Evolutionary conservation across 2,329 filamentous ascomycete species (phyloP).

Genomic region (Apiospora saccharicola): DNA sequence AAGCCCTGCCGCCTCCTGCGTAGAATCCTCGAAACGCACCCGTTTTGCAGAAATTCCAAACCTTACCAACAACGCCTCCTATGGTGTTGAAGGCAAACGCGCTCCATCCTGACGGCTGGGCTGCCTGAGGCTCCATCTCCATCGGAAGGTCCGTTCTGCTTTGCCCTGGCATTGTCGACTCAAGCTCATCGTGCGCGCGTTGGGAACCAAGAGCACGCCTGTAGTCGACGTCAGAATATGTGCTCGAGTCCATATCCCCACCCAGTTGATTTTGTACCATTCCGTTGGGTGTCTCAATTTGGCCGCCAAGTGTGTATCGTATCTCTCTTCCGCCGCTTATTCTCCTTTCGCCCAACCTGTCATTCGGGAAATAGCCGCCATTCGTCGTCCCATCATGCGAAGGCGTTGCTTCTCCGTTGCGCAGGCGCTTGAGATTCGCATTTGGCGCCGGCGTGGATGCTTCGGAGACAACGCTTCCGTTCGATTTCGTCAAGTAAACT

Average conservation of each 20-base stretch:
- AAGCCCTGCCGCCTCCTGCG: constrained; percentile 81
- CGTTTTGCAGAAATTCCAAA: constrained; percentile 83
- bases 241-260: constrained; percentile 56
- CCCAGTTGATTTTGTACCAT: constrained; percentile 40
- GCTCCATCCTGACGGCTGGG: constrained; percentile 57
- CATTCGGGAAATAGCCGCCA: constrained; percentile 39
- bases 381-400: constrained; percentile 43
- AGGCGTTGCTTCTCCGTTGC: constrained; percentile 42
- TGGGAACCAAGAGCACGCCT: constrained; percentile 60
- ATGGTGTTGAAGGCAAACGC: constrained; percentile 67
- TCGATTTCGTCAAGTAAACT: constrained; percentile 48
- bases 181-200: constrained; percentile 46
- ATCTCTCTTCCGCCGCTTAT: constrained; percentile 33
- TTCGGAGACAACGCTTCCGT: constrained; percentile 49
- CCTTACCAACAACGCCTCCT: constrained; percentile 74
- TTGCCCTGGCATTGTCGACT: constrained; percentile 42
- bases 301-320: constrained; percentile 60
- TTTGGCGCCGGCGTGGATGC: constrained; percentile 41
- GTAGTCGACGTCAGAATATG: constrained; percentile 65
- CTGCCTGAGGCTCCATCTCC: constrained; percentile 33
- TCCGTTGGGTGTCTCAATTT: constrained; percentile 57
- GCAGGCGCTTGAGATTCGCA: constrained; percentile 56
- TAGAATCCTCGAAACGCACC: constrained; percentile 84
- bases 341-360: constrained; percentile 28
- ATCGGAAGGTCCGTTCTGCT: constrained; percentile 34